Evolutionary conservation across 345 rosid species (phyloP).

Genomic region (Hypericum perforatum): DNA sequence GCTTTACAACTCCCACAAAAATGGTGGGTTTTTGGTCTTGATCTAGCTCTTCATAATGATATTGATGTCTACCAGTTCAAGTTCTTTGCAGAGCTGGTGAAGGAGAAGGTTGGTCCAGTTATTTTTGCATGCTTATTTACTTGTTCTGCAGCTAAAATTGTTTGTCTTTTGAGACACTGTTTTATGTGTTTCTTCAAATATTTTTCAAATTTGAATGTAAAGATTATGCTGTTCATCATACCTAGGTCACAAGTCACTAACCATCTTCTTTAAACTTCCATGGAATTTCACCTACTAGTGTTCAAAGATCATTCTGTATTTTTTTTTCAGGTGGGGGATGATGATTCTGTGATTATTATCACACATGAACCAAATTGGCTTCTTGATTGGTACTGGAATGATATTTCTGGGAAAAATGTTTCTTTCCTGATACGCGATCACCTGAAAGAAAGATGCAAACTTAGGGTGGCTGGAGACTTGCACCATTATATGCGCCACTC

Average conservation of each 20-base stretch:
- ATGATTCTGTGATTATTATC: slow-evolving; percentile 72
- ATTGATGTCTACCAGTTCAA: slow-evolving; percentile 98
- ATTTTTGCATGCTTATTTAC: slow-evolving; percentile 4
- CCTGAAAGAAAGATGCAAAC: slow-evolving; percentile 86
- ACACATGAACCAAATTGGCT: slow-evolving; percentile 99
- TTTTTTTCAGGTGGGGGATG: slow-evolving; percentile 56
- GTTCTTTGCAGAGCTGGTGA: slow-evolving; percentile 73
- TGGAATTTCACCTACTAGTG: neutral
- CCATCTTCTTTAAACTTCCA: no score
- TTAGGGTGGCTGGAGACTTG: slow-evolving; percentile 92
- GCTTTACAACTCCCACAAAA: slow-evolving; percentile 85
- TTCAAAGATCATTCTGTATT: neutral
- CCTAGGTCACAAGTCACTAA: no score
- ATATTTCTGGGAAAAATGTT: slow-evolving; percentile 71
- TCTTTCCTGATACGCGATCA: slow-evolving; percentile 64
- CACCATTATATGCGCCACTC: slow-evolving; percentile 99
- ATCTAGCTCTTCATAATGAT: slow-evolving; percentile 93
- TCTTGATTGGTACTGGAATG: slow-evolving; percentile 91
- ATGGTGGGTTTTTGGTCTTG: slow-evolving; percentile 99
- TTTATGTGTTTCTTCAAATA: neutral
- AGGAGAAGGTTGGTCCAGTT: slow-evolving; percentile 41
- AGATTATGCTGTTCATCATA: no score
- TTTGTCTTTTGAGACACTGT: no score
- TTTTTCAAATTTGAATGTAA: neutral
- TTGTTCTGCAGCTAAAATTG: neutral